phyloP scores from a whole-genome alignment of 1,139 yeast species.

The Pneumocystis jirovecii region DNA sequence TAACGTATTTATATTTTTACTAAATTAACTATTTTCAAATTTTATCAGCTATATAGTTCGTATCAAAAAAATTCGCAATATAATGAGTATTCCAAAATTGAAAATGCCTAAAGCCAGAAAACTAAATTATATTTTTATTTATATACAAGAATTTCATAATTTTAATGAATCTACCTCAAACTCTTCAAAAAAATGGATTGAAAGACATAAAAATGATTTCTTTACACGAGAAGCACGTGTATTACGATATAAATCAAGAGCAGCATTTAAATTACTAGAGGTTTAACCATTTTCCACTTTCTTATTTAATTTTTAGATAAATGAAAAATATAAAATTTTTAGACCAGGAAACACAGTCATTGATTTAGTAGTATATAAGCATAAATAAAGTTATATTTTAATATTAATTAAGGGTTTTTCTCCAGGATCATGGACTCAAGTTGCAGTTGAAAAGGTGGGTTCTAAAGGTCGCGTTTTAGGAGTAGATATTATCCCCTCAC shows the following conservation, averaged over 20 bases:
- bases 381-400: background rate
- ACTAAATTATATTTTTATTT: background rate
- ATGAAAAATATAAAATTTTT: conserved; percentile 48
- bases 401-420: conserved; percentile 48
- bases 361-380: conserved; percentile 34
- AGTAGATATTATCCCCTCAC: conserved; percentile 62
- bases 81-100: background rate
- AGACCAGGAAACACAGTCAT: conserved; percentile 45
- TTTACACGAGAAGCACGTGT: conserved; percentile 52
- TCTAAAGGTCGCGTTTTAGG: conserved; percentile 61
- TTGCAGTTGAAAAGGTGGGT: conserved; percentile 45
- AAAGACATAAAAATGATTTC: conserved; percentile 49
- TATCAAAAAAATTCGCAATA: background rate
- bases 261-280: conserved; percentile 65
- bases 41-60: too few relatives aligned
- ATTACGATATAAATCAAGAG: conserved; percentile 59
- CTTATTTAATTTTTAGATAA: conserved; percentile 25
- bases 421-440: conserved; percentile 94
- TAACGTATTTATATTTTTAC: background rate
- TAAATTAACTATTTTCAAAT: too few relatives aligned
- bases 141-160: background rate
- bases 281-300: conserved; percentile 19
- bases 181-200: conserved; percentile 58
- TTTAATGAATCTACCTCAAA: background rate
- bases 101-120: background rate